A percentile compares a stretch with the other conserved stretches of the same genome.
These are phyloP conservation scores for Lentinus tigrinus DNA, from an alignment of 768 basidiomycete genomes.

Conservation along the genomic window DNA sequence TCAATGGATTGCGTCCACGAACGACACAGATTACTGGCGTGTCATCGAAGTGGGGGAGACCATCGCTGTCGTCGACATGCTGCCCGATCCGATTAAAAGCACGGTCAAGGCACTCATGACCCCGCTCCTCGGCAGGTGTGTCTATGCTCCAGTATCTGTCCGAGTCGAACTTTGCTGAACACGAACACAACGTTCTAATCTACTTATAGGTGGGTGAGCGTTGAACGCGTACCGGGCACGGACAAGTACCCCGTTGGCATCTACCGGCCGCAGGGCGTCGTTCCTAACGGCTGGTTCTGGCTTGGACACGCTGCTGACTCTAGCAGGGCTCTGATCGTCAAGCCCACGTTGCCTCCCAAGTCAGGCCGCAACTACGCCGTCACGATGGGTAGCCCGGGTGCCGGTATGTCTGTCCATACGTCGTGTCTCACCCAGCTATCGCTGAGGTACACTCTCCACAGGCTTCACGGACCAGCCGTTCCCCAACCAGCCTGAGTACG, in stretches of 20 bases:
- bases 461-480: neutral
- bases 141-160: neutral
- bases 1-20: constrained; percentile 1
- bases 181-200: neutral
- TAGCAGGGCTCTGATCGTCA: neutral
- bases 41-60: neutral
- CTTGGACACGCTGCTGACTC: neutral
- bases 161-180: neutral
- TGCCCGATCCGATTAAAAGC: neutral
- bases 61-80: neutral
- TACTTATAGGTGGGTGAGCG: neutral
- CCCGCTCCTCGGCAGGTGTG: constrained; percentile 1
- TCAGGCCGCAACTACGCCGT: neutral
- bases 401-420: neutral
- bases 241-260: neutral
- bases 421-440: neutral
- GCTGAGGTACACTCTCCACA: neutral
- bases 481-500: neutral
- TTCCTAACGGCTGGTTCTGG: neutral
- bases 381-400: neutral
- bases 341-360: neutral
- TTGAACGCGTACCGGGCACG: neutral
- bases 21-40: neutral
- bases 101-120: neutral
- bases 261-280: neutral